A percentile compares a stretch with the other conserved stretches of the same genome.
Conservation (phyloP, 192 early-diverging fungal species). For the Gaertneriomyces semiglobifer region DNA sequence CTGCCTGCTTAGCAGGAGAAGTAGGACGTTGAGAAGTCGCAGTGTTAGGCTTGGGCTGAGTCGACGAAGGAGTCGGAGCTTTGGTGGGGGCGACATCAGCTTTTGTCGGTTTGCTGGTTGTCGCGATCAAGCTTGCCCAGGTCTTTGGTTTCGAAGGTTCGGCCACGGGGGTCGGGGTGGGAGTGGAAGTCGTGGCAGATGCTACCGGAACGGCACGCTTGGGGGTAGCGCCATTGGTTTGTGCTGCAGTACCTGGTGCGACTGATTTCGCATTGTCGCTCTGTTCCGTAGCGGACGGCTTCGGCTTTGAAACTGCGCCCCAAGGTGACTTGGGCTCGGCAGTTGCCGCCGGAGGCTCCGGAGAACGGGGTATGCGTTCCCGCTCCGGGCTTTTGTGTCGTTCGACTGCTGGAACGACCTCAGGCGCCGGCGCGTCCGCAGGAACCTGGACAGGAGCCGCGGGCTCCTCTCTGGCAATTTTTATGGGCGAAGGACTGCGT, state of each 20-base stretch:
- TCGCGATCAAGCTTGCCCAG: conserved; percentile 75
- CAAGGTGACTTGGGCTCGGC: conserved; percentile 27
- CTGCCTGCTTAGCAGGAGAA: conserved; percentile 16
- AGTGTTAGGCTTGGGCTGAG: conserved; percentile 1
- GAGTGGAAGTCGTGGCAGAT: conserved; percentile 24
- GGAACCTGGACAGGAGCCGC: no score
- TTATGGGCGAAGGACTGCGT: conserved; percentile 25
- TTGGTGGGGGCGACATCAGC: conserved; percentile 50
- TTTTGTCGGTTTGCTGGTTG: conserved; percentile 11
- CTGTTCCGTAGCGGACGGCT: conserved; percentile 23
- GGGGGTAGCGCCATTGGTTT: conserved; percentile 1
- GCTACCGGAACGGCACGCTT: conserved; percentile 18
- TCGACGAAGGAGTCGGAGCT: conserved; percentile 27
- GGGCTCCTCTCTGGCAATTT: background rate
- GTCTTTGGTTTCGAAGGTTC: conserved; percentile 58
- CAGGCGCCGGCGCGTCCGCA: conserved; percentile 11
- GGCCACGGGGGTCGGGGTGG: conserved; percentile 36
- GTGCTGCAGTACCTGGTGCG: conserved; percentile 1
- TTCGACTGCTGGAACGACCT: background rate
- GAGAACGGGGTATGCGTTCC: no score
- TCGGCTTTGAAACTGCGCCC: conserved; percentile 18
- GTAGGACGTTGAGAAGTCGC: conserved; percentile 16
- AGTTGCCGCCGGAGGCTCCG: conserved; percentile 7
- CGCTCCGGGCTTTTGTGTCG: no score
- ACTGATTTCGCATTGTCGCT: conserved; percentile 8